Base-by-base conservation (phyloP, 495 filamentous ascomycete genomes). In the Penicillium egyptiacum region DNA sequence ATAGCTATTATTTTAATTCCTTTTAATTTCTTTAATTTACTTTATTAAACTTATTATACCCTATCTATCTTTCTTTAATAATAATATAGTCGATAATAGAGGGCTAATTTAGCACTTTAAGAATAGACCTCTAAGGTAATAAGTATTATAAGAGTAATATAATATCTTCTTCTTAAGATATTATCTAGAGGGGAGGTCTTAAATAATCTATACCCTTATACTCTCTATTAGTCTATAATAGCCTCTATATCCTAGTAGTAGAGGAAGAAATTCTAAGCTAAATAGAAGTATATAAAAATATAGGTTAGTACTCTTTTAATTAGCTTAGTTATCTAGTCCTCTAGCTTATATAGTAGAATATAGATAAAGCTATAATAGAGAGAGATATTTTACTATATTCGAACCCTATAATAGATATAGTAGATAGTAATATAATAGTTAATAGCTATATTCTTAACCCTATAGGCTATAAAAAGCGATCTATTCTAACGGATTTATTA, bases 231-330 rank as follows among this genome's bases (percentile, higher is more conserved):
- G 23, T 23, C 23, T 20, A 20, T 44, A 20, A 25, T 44, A 16
- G 42, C 42, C 42, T 44, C 42, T 44, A 17, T 16, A 44, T 44
- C 42, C 42, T 17, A 17, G 42, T 44, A 20, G 42, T 20, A 8
- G 42, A 44, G 20, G 42, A 44, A 44, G 42, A 44, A 44, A 25
- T 44, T 44, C 42, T 44, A 44, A 44, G 42, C 42, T 20, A 20
- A 44, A 44, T 16, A 44, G 42, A 44, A 44, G 42, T 17, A 44
- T 44, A 44, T 44, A 16, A 44, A 44, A 44, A 44, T 44, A 16
- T 17, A 44, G 42, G 20, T 44, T 17, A 44, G 42, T 44, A 20
- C 42, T 44, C 42, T 44, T 20, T 44, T 16, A 44, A 20, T 44
- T 16, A 44, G 42, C 42, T 44, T 0, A 20, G 42, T 16, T 44